Percentiles rank a stretch among this genome's conserved stretches.
Evolutionary conservation across 345 rosid species (phyloP).

Genomic region (Brassica carinata): DNA sequence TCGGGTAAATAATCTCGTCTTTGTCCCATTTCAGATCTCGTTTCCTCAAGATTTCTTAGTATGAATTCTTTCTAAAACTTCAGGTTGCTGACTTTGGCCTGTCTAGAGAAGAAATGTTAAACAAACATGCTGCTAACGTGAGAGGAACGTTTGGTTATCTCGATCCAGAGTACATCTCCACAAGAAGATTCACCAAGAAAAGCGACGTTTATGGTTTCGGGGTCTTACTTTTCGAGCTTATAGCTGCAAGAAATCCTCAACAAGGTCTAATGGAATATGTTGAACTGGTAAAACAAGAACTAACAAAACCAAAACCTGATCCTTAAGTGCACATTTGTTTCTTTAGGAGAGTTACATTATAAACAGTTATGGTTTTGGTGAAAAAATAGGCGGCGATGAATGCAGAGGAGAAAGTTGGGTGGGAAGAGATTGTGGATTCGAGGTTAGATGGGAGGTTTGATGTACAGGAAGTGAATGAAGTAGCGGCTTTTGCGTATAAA

Average conservation of each 20-base stretch:
- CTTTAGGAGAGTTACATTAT: background rate
- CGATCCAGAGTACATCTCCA: conserved; percentile 93
- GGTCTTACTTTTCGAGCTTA: conserved; percentile 90
- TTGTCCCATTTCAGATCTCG: background rate
- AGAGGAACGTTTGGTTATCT: conserved; percentile 97
- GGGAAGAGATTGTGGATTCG: conserved; percentile 97
- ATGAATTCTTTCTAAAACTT: conserved; percentile 9
- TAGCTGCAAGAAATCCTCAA: conserved; percentile 93
- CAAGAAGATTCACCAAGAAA: conserved; percentile 83
- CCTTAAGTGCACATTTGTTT: background rate
- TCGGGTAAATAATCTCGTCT: conserved; percentile 58
- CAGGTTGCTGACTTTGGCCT: conserved; percentile 99
- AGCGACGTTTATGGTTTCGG: conserved; percentile 98
- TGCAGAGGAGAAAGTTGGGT: conserved; percentile 79
- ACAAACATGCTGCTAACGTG: conserved; percentile 72
- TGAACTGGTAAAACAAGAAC: conserved; percentile 63
- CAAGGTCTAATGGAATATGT: conserved; percentile 97
- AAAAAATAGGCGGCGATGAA: conserved; percentile 81
- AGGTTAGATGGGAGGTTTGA: conserved; percentile 76
- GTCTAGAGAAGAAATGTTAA: conserved; percentile 93
- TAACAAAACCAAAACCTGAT: background rate
- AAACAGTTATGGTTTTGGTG: background rate
- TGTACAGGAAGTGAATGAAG: conserved; percentile 74
- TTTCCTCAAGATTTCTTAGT: conserved; percentile 6
- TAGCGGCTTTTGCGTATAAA: conserved; percentile 88